Evolutionary conservation across 1,284 basidiomycete species (phyloP), one percentile per base, ranked within the genome.

Genomic region (Apiotrichum brassicae): DNA sequence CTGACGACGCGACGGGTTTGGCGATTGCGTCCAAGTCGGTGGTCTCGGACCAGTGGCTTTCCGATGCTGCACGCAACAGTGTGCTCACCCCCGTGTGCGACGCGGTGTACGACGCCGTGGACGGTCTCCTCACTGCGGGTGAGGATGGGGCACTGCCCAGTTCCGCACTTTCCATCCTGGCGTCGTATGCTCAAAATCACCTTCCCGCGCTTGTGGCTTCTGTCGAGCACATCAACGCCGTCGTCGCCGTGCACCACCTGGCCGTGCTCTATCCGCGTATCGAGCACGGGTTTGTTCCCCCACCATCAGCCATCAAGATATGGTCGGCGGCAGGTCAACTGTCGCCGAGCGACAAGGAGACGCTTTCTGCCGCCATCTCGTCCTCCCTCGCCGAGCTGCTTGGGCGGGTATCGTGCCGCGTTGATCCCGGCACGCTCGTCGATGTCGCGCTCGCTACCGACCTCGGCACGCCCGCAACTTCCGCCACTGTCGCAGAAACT

Each of bases 21-120:
- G 50, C 57, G 14, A 60, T 62, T 22, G 54, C 55, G 16, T 48
- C 58, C 5, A 37, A 50, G 2, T 51, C 52, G 2, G 48, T 58
- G 13, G 35, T 42, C 3, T 46, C 51, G 14, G 36, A 49, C 3
- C 30, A 36, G 6, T 52, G 56, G 49, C 44, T 71, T 6, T 69
- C 68, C 1, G 9, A 36, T 4, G 56, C 64, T 3, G 56, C 64
- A 2, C 48, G 65, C 8, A 50, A 60, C 16, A 54, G 56, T 6
- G 52, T 70, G 19, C 58, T 71, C 14, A 58, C 61, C 4, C 56
- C 73, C 2, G 64, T 72, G 20, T 76, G 75, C 53, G 62, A 74
- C 3, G 72, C 75, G 0, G 74, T 79, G 34, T 77, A 79, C 58
- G 77, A 79, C 54, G 62, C 73, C 0, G 60, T 62, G n/a, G 70